Conservation (phyloP, 164 flowering plant genomes). For the Euptelea pleiosperma region DNA sequence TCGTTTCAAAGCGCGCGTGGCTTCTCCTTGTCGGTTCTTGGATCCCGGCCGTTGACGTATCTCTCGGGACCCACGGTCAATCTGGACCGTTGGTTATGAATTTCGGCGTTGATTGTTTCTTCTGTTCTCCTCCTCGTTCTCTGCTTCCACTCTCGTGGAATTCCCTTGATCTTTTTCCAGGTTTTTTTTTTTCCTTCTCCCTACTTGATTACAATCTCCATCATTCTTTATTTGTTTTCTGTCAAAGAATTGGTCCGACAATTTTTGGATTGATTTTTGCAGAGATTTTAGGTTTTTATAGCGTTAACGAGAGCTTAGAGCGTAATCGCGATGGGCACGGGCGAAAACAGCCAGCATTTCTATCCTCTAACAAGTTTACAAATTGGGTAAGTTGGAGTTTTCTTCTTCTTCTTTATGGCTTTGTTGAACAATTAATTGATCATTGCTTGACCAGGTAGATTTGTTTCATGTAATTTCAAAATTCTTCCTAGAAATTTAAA, state of each 20-base stretch:
- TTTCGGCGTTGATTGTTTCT: conserved; percentile 26
- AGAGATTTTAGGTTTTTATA: not conserved
- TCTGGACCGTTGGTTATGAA: conserved; percentile 22
- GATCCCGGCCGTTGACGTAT: conserved; percentile 4
- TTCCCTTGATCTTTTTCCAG: conserved; percentile 6
- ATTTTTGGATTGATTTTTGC: not conserved
- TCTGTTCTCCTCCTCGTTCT: not conserved
- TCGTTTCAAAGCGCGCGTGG: not conserved
- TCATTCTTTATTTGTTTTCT: too few species aligned
- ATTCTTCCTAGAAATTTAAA: too few species aligned
- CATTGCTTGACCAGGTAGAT: too few species aligned
- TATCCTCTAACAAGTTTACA: conserved; percentile 53
- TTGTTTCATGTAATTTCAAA: not conserved
- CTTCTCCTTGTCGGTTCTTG: not conserved
- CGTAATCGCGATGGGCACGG: conserved; percentile 20
- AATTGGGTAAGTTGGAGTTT: conserved; percentile 38
- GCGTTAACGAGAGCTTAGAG: not conserved
- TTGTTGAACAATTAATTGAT: too few species aligned
- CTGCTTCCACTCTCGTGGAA: conserved; percentile 11
- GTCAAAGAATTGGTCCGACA: too few species aligned
- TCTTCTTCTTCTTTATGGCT: not conserved
- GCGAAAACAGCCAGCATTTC: conserved; percentile 23
- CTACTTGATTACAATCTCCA: too few species aligned
- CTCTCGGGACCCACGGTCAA: not conserved
- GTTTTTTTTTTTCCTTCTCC: not conserved